A percentile compares a stretch with the other conserved stretches of the same genome.
Conservation (phyloP, 805 yeast genomes). For the Ogataea methylovora region DNA sequence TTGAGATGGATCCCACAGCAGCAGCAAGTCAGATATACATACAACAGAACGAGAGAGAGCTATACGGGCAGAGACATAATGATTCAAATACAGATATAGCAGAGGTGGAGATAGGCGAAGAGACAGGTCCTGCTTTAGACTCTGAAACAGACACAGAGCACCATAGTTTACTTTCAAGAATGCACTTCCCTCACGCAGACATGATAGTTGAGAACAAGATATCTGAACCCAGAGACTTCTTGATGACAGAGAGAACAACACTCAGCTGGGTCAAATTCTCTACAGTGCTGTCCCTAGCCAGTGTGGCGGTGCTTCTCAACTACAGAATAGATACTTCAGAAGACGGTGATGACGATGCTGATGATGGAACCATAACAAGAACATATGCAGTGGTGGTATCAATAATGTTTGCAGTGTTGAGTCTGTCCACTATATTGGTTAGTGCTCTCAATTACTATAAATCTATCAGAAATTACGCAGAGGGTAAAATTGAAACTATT, state of each 20-base stretch:
- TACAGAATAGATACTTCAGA: slow-evolving; percentile 32
- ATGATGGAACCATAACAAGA: slow-evolving; percentile 4
- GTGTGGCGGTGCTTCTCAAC: slow-evolving; percentile 39
- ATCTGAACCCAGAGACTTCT: slow-evolving; percentile 47
- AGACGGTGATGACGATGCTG: slow-evolving; percentile 6
- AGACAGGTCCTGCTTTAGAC: too few relatives aligned
- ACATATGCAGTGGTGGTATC: slow-evolving; percentile 17
- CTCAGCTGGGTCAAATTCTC: slow-evolving; percentile 41
- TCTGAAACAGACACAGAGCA: not conserved
- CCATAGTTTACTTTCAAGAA: not conserved
- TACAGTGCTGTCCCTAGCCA: slow-evolving; percentile 35
- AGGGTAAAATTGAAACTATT: slow-evolving; percentile 31
- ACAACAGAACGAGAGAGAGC: too few relatives aligned
- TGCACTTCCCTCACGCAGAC: slow-evolving; percentile 4
- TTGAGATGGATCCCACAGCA: too few relatives aligned
- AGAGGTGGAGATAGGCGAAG: too few relatives aligned
- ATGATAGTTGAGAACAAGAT: slow-evolving; percentile 28
- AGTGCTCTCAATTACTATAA: slow-evolving; percentile 35
- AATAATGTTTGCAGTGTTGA: slow-evolving; percentile 28
- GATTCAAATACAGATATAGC: too few relatives aligned
- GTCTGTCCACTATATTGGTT: slow-evolving; percentile 30
- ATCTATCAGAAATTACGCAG: slow-evolving; percentile 36
- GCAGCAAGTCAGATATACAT: too few relatives aligned
- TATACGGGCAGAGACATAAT: too few relatives aligned
- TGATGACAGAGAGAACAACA: slow-evolving; percentile 47